Conservation (phyloP, 2,329 filamentous ascomycete genomes). For the Laburnicola sp. region DNA sequence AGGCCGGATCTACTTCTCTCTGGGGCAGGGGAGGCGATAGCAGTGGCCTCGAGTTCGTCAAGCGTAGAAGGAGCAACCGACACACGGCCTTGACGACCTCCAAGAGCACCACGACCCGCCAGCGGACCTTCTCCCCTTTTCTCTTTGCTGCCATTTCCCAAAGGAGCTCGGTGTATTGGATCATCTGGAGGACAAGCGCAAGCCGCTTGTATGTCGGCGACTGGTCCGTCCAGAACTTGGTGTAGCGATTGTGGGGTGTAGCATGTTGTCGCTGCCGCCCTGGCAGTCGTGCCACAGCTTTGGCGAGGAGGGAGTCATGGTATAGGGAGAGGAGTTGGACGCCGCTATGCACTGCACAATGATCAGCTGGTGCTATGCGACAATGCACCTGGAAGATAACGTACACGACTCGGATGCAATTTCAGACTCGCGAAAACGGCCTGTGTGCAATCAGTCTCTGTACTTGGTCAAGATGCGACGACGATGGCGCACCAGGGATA, state of each 20-base stretch:
- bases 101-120: conserved; percentile 83
- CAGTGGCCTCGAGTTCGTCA: conserved; percentile 81
- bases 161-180: conserved; percentile 93
- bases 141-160: conserved; percentile 97
- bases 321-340: conserved; percentile 91
- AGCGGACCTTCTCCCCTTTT: conserved; percentile 76
- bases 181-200: conserved; percentile 81
- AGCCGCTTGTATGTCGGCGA: conserved; percentile 76
- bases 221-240: conserved; percentile 63
- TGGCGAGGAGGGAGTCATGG: conserved; percentile 83
- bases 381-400: conserved; percentile 25
- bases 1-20: conserved; percentile 73
- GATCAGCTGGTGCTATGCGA: conserved; percentile 24
- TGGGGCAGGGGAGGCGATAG: conserved; percentile 84
- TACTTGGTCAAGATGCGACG: neutral
- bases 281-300: conserved; percentile 61
- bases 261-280: conserved; percentile 56
- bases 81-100: conserved; percentile 87
- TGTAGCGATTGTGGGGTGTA: conserved; percentile 65
- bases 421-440: conserved; percentile 87
- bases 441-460: conserved; percentile 47
- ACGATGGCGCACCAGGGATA: conserved; percentile 68
- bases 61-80: conserved; percentile 73
- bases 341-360: conserved; percentile 69
- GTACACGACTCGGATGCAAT: conserved; percentile 84